Percentiles rank a stretch among this genome's conserved stretches.
phyloP scores from a whole-genome alignment of 2,329 filamentous ascomycete species.

The Arthrobotrys megalospora region DNA sequence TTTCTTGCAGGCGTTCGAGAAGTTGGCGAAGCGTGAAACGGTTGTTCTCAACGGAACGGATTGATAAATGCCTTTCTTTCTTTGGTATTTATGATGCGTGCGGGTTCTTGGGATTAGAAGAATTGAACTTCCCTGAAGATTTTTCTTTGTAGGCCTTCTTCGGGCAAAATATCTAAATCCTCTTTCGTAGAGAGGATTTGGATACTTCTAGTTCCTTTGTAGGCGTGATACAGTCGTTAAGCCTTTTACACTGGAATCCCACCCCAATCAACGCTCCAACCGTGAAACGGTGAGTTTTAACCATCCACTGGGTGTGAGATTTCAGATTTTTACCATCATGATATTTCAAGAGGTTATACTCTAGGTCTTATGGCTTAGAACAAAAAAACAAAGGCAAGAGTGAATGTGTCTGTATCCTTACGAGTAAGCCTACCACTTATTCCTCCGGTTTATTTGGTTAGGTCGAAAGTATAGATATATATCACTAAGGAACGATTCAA shows the following conservation, averaged over 20 bases:
- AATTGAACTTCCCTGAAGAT: not conserved
- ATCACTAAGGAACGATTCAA: not conserved
- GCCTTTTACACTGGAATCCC: slow-evolving; percentile 5
- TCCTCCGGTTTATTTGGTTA: not conserved
- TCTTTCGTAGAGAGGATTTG: not conserved
- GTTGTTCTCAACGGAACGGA: slow-evolving; percentile 40
- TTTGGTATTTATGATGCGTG: no score
- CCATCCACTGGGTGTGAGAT: slow-evolving; percentile 31
- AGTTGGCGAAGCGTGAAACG: slow-evolving; percentile 68
- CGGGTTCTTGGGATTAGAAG: not conserved
- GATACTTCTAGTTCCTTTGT: not conserved
- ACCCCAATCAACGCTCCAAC: slow-evolving; percentile 27
- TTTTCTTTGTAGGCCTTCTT: not conserved
- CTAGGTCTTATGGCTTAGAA: not conserved
- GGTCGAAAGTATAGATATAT: slow-evolving; percentile 6
- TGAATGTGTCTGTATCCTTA: not conserved
- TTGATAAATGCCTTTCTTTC: not conserved
- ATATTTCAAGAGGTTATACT: not conserved
- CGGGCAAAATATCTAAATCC: not conserved
- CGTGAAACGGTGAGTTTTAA: slow-evolving; percentile 22
- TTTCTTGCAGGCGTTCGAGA: slow-evolving; percentile 77
- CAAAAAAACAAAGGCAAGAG: slow-evolving; percentile 23
- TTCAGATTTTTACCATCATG: slow-evolving; percentile 10
- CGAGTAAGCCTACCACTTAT: not conserved
- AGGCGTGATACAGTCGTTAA: not conserved